Base-by-base conservation (phyloP, 2,329 filamentous ascomycete species). In the Aspergillus luchuensis region DNA sequence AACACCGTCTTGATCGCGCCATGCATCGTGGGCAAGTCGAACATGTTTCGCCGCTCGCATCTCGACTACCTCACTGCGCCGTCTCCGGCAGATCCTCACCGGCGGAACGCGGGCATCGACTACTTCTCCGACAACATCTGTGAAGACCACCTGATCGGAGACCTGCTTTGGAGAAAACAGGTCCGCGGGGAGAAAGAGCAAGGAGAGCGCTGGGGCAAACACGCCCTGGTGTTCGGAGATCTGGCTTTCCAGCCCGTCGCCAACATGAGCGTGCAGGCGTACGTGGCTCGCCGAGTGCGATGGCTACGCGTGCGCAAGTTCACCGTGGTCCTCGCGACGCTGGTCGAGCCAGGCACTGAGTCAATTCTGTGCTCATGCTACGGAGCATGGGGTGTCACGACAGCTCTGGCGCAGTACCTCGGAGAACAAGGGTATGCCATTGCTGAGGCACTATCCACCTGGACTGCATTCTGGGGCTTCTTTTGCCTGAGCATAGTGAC, bases 41-140 rank as follows among this genome's bases (percentile, higher is more conserved):
- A 96, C 79, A 98, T 99, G 93, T 99, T 98, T 78, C 90, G 95
- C 61, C 91, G 90, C 63, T 91, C 91, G 0, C 94, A 99, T 70
- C 86, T 99, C 38, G 87, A 97, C 76, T 84, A 85, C 66, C 85
- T 95, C 8, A 89, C 87, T 0, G 69, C 76, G 0, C 67, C 72
- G n/a, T 88, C 87, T 33, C 56, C 76, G 71, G 65, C 83, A 82
- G 72, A 25, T 67, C 74, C 48, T 70, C 79, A 69, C 66, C 76
- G 58, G 60, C 79, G 69, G 75, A 83, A 67, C 74, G 87, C 78
- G 0, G 96, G 95, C 0, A 89, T 99, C 65, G 92, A 98, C 76
- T 93, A 89, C 78, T 99, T 99, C 78, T 96, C 92, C 2, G 85
- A 91, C 66, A 96, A 97, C 72, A 98, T 99, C 72, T 99, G 95